Evolutionary conservation across 176 grass and related monocot species (phyloP), one percentile per base, ranked within the genome.

Genomic region (Stipa capillata): DNA sequence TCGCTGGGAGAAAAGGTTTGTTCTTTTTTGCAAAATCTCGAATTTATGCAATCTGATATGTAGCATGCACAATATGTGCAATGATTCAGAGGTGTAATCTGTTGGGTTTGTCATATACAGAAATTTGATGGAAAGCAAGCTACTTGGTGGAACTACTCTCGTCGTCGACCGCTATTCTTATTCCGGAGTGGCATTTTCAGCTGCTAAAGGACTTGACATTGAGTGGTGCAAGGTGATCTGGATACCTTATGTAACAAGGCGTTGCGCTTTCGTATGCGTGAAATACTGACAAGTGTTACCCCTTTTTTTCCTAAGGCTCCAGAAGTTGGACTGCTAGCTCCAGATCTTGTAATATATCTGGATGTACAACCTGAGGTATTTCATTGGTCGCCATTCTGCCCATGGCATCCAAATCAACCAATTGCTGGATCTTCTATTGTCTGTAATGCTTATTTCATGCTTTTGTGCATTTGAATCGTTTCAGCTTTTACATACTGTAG

Each of bases 321-420:
- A 42, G 95, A 97, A 72, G 85, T 78, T 79, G 89, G 92, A 56
- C 73, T 97, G 70, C 39, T 94, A 90, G 92, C 92, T 77, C 92
- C 95, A 59, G 95, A 97, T 87, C 80, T 97, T 76, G 95, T 94
- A 39, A 51, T 97, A 81, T 97, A 86, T 85, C 80, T 97, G 66
- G 92, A 98, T 85, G 83, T 98, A 74, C 88, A 91, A 36, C 89
- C 96, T 81, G 90, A 98, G 96, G 92, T 98, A 90, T n/a, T n/a
- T n/a, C n/a, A n/a, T n/a, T n/a, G n/a, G n/a, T n/a, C n/a, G n/a
- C n/a, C n/a, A n/a, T n/a, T n/a, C n/a, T 32, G 10, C 20, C 41
- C 54, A 72, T 76, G 29, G 28, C n/a, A 24, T 74, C 43, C 23
- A 27, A 36, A 23, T 5, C n/a, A n/a, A 17, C 9, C 6, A 16